A percentile compares a stretch with the other conserved stretches of the same genome.
phyloP scores from a whole-genome alignment of 306 rosid species.

The Luffa aegyptiaca region DNA sequence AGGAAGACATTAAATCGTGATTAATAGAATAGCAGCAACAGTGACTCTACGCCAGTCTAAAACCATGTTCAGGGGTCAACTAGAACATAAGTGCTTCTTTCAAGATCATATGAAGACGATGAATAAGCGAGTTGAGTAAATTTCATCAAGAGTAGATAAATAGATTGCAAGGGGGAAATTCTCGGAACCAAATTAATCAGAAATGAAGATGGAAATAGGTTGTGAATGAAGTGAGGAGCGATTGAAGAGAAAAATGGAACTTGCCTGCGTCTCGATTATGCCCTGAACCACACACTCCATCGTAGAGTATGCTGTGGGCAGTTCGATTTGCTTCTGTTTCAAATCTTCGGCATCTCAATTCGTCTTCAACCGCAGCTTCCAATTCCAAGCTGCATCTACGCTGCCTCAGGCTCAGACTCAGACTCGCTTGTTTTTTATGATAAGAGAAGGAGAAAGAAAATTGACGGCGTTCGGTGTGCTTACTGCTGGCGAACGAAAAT shows the following conservation, averaged over 20 bases:
- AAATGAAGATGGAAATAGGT: not conserved
- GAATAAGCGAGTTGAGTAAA: not conserved
- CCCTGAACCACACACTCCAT: slow-evolving; percentile 98
- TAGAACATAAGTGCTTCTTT: not conserved
- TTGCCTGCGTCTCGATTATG: slow-evolving; percentile 81
- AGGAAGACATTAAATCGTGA: not conserved
- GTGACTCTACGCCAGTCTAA: not conserved
- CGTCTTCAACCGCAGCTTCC: not conserved
- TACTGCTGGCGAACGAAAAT: no score
- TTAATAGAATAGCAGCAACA: not conserved
- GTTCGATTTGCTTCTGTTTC: not conserved
- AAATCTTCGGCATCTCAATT: not conserved
- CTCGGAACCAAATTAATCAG: not conserved
- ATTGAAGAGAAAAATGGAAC: not conserved
- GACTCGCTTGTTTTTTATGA: no score
- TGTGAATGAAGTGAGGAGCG: not conserved
- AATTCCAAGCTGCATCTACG: not conserved
- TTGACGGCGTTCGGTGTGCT: no score
- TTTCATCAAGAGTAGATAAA: not conserved
- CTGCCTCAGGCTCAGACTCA: not conserved
- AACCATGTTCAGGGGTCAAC: not conserved
- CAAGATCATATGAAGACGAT: not conserved
- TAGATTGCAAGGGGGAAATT: not conserved
- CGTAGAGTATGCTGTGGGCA: not conserved
- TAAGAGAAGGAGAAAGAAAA: no score